Evolutionary conservation across 345 rosid species (phyloP), one percentile per base, ranked within the genome.

Genomic region (Salix caprea): DNA sequence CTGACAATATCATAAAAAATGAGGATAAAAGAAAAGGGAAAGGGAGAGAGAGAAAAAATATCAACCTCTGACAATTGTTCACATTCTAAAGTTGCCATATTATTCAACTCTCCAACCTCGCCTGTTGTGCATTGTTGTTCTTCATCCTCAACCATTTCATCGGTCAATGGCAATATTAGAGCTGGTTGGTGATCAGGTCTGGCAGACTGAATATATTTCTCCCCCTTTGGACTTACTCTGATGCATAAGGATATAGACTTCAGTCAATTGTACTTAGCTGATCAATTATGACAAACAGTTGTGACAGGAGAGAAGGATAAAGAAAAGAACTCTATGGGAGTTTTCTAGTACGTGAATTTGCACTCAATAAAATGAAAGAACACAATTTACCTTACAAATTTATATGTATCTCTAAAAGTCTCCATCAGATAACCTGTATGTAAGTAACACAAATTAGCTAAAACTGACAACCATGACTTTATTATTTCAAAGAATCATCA

Each of bases 11-110:
- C 50, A 46, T 46, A 46, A 44, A 44, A 14, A 44, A 44, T 1
- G 18, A n/a, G 14, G 14, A 60, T n/a, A 24, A 24, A 60, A n/a
- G 65, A n/a, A 7, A 24, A 60, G 24, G 65, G 23, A 12, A 65
- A 62, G 52, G 26, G 12, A 70, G 15, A 70, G 15, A 16, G 56
- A 4, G 11, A 40, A 4, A 15, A 67, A 70, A 19, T 56, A 81
- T 72, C 44, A 69, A 86, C 89, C 84, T 82, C 83, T 19, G 85
- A 84, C 56, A 77, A 82, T 72, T 81, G 83, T 74, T 84, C 86
- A 42, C 46, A 64, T 52, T 79, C 76, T 65, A 68, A 65, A 58
- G 77, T 70, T n/a, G 70, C 61, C 60, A 66, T 50, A 69, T 73
- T 71, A 48, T 79, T 75, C 44, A 72, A 76, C 14, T 82, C 77